These are phyloP conservation scores for Lomentospora prolificans DNA, from an alignment of 2,329 filamentous ascomycete species.

Conservation along the genomic window DNA sequence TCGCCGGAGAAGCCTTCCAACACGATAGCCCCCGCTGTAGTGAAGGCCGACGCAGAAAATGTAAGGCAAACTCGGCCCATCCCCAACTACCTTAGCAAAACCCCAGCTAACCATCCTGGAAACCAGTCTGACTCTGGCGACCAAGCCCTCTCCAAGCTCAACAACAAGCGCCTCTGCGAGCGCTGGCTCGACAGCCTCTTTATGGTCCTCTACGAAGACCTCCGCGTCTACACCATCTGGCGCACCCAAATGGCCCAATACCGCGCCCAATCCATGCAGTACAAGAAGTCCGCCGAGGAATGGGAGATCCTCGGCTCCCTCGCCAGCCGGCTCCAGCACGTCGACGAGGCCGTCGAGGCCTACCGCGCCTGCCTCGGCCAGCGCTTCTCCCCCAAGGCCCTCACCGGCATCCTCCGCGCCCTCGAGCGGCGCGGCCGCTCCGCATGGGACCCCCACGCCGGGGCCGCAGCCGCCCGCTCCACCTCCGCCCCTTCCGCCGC, in stretches of 20 bases:
- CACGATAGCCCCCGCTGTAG: constrained; percentile 65
- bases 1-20: constrained; percentile 69
- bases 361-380: constrained; percentile 81
- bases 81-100: not conserved
- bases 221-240: constrained; percentile 99
- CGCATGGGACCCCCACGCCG: not conserved
- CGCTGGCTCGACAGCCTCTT: constrained; percentile 97
- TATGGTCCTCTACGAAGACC: constrained; percentile 97
- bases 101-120: not conserved
- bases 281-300: constrained; percentile 93
- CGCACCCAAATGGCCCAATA: constrained; percentile 96
- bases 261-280: constrained; percentile 83
- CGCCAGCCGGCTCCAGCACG: constrained; percentile 85
- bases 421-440: constrained; percentile 65
- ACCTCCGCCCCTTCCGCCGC: not conserved
- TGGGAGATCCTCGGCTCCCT: constrained; percentile 96
- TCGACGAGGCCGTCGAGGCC: constrained; percentile 83
- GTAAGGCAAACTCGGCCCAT: constrained; percentile 29
- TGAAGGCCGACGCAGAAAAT: constrained; percentile 66
- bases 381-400: constrained; percentile 87
- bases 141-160: constrained; percentile 76
- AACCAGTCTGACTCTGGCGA: constrained; percentile 53
- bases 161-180: constrained; percentile 94
- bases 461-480: not conserved
- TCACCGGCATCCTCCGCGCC: constrained; percentile 71